phyloP scores from a whole-genome alignment of 495 filamentous ascomycete genomes.

The Lichenothelia convexa region DNA sequence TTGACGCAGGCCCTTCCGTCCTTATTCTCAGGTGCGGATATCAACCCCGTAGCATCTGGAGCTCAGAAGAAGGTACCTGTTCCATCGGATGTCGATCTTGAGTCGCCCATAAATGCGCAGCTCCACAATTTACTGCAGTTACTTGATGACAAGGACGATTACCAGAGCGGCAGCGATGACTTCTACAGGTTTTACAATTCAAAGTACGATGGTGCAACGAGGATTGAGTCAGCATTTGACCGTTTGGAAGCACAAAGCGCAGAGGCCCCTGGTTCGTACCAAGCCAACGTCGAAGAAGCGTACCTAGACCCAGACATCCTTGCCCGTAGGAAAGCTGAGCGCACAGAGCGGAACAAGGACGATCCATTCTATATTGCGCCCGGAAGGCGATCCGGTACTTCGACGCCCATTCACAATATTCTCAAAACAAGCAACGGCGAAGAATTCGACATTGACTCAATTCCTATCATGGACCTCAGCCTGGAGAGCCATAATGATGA shows the following conservation, averaged over 20 bases:
- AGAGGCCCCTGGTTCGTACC: constrained; percentile 40
- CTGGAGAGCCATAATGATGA: constrained; percentile 30
- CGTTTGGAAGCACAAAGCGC: constrained; percentile 15
- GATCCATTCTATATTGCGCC: constrained; percentile 85
- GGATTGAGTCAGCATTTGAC: too few relatives aligned
- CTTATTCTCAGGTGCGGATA: constrained; percentile 65
- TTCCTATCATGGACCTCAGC: constrained; percentile 84
- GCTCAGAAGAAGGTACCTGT: constrained; percentile 79
- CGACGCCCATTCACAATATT: constrained; percentile 55
- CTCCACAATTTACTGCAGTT: constrained; percentile 42
- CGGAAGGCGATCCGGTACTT: constrained; percentile 27
- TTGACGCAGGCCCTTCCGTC: constrained; percentile 76
- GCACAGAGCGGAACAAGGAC: constrained; percentile 63
- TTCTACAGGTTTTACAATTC: constrained; percentile 59
- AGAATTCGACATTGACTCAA: constrained; percentile 74
- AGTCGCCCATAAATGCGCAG: constrained; percentile 63
- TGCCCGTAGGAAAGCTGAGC: constrained; percentile 44
- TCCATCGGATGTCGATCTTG: constrained; percentile 53
- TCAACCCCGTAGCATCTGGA: constrained; percentile 71
- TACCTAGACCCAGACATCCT: constrained; percentile 44
- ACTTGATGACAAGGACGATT: constrained; percentile 33
- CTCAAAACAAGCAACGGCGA: constrained; percentile 48
- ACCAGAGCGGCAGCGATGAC: constrained; percentile 36
- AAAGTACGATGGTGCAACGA: constrained; percentile 25
- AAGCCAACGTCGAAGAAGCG: constrained; percentile 32